These are phyloP conservation scores for Diaporthe nobilis DNA, from an alignment of 2,329 filamentous ascomycete genomes.

Conservation along the genomic window DNA sequence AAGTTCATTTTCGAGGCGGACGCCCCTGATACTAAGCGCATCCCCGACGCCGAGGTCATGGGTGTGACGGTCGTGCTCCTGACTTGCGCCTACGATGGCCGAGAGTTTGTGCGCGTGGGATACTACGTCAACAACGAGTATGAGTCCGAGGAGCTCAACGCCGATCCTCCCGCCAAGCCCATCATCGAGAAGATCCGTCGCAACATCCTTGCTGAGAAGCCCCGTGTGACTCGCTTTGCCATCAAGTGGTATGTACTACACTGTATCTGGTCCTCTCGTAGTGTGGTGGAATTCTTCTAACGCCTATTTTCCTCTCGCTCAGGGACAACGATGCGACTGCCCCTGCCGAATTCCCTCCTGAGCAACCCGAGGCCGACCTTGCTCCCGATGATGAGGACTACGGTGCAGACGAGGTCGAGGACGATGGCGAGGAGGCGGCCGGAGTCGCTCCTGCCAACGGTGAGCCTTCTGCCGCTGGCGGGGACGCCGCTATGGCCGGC, in stretches of 20 bases:
- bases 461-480: slow-evolving; percentile 40
- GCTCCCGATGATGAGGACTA: slow-evolving; percentile 90
- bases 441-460: slow-evolving; percentile 59
- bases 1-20: slow-evolving; percentile 99
- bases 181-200: slow-evolving; percentile 92
- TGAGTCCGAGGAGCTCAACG: slow-evolving; percentile 88
- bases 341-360: slow-evolving; percentile 94
- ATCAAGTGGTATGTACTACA: slow-evolving; percentile 88
- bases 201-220: slow-evolving; percentile 96
- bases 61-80: slow-evolving; percentile 97
- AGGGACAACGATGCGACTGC: slow-evolving; percentile 99
- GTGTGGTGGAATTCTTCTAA: slow-evolving; percentile 10
- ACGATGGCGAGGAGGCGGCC: slow-evolving; percentile 70
- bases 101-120: slow-evolving; percentile 97
- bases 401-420: slow-evolving; percentile 89
- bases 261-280: background rate
- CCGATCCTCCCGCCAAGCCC: slow-evolving; percentile 92
- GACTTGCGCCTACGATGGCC: slow-evolving; percentile 94
- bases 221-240: slow-evolving; percentile 94
- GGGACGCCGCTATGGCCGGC: slow-evolving; percentile 53
- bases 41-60: slow-evolving; percentile 94
- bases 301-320: slow-evolving; percentile 31
- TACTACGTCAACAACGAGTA: slow-evolving; percentile 99
- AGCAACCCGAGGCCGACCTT: slow-evolving; percentile 95
- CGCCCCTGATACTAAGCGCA: slow-evolving; percentile 88